Evolutionary conservation across 2,329 filamentous ascomycete species (phyloP).

Genomic region (Penicillium sp.): DNA sequence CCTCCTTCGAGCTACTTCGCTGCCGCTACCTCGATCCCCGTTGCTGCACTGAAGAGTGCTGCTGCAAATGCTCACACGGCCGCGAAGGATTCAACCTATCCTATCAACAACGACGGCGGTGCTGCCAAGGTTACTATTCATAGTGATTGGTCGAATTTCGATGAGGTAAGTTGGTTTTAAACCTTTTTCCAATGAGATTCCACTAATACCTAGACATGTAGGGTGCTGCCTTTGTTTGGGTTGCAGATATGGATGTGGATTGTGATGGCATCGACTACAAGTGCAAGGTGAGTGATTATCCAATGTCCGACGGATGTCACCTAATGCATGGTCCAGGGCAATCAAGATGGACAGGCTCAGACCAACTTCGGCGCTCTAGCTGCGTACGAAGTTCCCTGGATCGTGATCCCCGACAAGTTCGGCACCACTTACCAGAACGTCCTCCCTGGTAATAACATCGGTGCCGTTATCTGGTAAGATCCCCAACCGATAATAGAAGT

Average conservation of each 20-base stretch:
- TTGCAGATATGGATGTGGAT: slow-evolving; percentile 36
- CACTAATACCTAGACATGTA: not conserved
- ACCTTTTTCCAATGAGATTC: not conserved
- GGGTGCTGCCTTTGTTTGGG: slow-evolving; percentile 30
- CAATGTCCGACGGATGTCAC: not conserved
- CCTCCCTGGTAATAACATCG: slow-evolving; percentile 30
- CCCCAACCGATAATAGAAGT: not conserved
- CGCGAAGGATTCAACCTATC: slow-evolving; percentile 26
- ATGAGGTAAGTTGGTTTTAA: slow-evolving; percentile 13
- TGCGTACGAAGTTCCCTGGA: slow-evolving; percentile 33
- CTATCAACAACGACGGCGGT: slow-evolving; percentile 17
- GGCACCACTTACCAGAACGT: slow-evolving; percentile 15
- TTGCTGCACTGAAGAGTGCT: slow-evolving; percentile 25
- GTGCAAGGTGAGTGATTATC: slow-evolving; percentile 20
- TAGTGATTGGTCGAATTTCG: slow-evolving; percentile 27
- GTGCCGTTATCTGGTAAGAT: slow-evolving; percentile 30
- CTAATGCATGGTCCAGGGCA: slow-evolving; percentile 19
- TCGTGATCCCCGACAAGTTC: slow-evolving; percentile 33
- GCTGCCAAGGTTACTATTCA: slow-evolving; percentile 27
- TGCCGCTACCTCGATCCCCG: slow-evolving; percentile 24
- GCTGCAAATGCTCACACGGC: slow-evolving; percentile 23
- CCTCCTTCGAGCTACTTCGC: slow-evolving; percentile 28
- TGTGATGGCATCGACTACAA: slow-evolving; percentile 31
- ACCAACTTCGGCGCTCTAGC: slow-evolving; percentile 32
- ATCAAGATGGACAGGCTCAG: slow-evolving; percentile 24